Conservation (phyloP, 139 green algal species). For the Chlamydomonas applanata region DNA sequence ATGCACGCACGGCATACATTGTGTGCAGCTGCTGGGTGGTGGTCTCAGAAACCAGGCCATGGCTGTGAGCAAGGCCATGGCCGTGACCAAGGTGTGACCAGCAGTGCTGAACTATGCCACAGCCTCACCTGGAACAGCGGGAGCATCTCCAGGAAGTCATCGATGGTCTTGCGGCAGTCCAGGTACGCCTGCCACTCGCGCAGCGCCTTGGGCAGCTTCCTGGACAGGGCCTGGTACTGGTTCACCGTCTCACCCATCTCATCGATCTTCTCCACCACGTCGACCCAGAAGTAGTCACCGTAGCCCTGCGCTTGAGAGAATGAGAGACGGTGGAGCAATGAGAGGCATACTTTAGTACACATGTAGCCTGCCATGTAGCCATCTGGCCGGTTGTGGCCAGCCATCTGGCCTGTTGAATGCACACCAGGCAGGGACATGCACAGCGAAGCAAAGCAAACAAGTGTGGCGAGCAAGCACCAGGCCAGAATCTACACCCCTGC, state of each 20-base stretch:
- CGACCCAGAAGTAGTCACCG: slow-evolving; percentile 85
- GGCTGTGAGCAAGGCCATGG: too few relatives aligned
- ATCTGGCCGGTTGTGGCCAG: too few relatives aligned
- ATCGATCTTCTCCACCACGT: slow-evolving; percentile 88
- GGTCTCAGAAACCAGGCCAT: too few relatives aligned
- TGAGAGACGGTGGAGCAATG: background rate
- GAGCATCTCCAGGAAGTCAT: slow-evolving; percentile 89
- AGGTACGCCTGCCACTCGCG: slow-evolving; percentile 88
- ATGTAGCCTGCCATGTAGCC: background rate
- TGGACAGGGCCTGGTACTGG: slow-evolving; percentile 72
- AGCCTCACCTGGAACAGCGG: slow-evolving; percentile 84
- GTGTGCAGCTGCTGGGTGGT: too few relatives aligned
- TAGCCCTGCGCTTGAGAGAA: slow-evolving; percentile 49
- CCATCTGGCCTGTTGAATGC: background rate
- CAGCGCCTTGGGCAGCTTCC: slow-evolving; percentile 89
- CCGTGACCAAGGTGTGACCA: too few relatives aligned
- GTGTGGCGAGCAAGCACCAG: too few relatives aligned
- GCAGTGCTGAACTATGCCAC: too few relatives aligned
- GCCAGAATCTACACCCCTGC: too few relatives aligned
- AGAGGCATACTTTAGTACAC: background rate
- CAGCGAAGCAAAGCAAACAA: too few relatives aligned
- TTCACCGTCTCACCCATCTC: slow-evolving; percentile 78
- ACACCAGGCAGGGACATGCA: too few relatives aligned
- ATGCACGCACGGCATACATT: too few relatives aligned
- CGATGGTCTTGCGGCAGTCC: slow-evolving; percentile 80